These are phyloP conservation scores for Aureobasidium sp. DNA, from an alignment of 2,329 filamentous ascomycete species.

Conservation along the genomic window DNA sequence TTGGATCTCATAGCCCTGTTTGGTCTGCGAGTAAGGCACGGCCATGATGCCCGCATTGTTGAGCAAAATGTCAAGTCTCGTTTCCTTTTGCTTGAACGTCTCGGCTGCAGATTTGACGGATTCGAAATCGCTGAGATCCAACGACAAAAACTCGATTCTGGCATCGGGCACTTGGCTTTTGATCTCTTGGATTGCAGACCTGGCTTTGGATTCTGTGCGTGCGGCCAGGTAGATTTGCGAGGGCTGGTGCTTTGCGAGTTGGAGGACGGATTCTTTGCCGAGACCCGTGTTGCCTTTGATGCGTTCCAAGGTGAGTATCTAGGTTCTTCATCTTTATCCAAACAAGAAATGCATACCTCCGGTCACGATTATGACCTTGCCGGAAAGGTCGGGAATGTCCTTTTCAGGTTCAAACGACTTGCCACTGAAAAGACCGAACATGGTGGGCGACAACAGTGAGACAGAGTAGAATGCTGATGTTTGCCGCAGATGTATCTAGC, in stretches of 20 bases:
- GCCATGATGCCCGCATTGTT: conserved; percentile 43
- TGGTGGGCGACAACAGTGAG: neutral
- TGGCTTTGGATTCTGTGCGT: conserved; percentile 37
- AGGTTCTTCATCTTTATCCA: neutral
- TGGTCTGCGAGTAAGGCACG: conserved; percentile 30
- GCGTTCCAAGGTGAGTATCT: neutral
- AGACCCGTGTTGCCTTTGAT: conserved; percentile 39
- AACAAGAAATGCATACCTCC: conserved; percentile 25
- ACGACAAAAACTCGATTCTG: conserved; percentile 32
- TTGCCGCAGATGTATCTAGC: neutral
- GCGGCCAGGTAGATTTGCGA: conserved; percentile 42
- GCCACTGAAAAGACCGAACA: conserved; percentile 15
- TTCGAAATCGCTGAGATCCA: conserved; percentile 39
- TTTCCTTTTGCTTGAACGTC: conserved; percentile 29
- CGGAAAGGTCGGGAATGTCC: conserved; percentile 36
- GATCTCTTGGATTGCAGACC: conserved; percentile 36
- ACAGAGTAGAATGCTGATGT: neutral
- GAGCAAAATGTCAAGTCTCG: conserved; percentile 41
- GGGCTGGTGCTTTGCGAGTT: conserved; percentile 40
- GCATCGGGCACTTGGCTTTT: conserved; percentile 30
- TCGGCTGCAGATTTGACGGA: conserved; percentile 35
- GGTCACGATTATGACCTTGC: conserved; percentile 40
- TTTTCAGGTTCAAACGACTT: conserved; percentile 28
- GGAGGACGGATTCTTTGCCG: conserved; percentile 40
- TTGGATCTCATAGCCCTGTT: conserved; percentile 45